These are phyloP conservation scores for Fusarium kyushuense DNA, from an alignment of 2,329 filamentous ascomycete genomes.

Conservation along the genomic window DNA sequence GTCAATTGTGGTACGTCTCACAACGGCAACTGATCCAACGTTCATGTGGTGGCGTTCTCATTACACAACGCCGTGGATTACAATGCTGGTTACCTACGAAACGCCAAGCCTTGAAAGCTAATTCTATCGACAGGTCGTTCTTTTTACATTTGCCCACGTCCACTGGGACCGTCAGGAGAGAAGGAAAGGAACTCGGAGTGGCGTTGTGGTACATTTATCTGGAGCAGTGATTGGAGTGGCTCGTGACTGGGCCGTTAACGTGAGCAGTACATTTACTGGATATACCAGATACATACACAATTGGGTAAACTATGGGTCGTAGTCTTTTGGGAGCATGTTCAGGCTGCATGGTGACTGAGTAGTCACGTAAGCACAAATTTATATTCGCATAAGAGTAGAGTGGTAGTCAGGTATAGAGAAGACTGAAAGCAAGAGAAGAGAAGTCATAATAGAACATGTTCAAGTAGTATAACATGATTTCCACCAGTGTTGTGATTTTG, in stretches of 20 bases:
- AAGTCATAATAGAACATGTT: neutral
- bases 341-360: neutral
- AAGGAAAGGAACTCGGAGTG: constrained; percentile 88
- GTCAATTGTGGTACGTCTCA: constrained; percentile 74
- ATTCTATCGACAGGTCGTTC: constrained; percentile 61
- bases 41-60: constrained; percentile 23
- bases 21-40: constrained; percentile 8
- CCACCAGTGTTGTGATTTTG: neutral
- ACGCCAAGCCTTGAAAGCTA: constrained; percentile 24
- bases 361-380: neutral
- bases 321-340: neutral
- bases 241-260: constrained; percentile 10
- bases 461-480: neutral
- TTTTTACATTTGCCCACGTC: constrained; percentile 75
- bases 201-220: constrained; percentile 88
- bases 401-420: neutral
- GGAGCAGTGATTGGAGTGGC: constrained; percentile 70
- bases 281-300: neutral
- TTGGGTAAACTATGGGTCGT: neutral
- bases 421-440: neutral
- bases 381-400: neutral
- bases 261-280: neutral
- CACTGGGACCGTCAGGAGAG: constrained; percentile 84
- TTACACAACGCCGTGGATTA: constrained; percentile 17
- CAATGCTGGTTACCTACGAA: constrained; percentile 4